Base-by-base conservation (phyloP, 768 basidiomycete species). In the Agaricus blazei region DNA sequence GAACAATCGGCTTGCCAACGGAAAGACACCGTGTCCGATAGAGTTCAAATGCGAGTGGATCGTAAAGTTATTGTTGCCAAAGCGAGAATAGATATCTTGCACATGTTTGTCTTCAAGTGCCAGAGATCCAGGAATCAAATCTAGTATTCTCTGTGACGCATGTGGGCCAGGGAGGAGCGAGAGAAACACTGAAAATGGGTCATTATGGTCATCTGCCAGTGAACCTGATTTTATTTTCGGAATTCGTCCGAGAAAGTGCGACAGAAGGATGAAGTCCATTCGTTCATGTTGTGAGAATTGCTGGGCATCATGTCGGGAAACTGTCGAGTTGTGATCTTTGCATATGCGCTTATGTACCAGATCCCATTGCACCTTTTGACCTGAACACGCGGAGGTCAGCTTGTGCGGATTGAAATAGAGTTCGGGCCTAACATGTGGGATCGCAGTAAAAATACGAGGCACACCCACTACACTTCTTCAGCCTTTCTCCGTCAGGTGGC, bases 21-120 rank as follows among this genome's bases (percentile, higher is more conserved):
- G 88, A 58, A 88, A 91, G 37, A 90, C 73, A 0, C 88, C 90
- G 69, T 90, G 85, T 0, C 81, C 90, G 62, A 85, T 72, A 1
- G 85, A 78, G 14, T 71, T 80, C 40, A 91, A 71, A 71, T 90
- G 87, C 2, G 84, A 86, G 62, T 90, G 86, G 24, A 92, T 70
- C 9, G 83, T 76, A 66, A 90, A 92, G 62, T 93, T 90, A 67
- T 92, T 93, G 71, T 90, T 92, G 41, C 81, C 81, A 60, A 88
- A 91, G 44, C 87, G 81, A 4, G 73, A 62, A 63, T 81, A 84
- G 1, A 88, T 52, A 0, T 67, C 67, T 3, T 63, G 49, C 29
- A 68, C 52, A 1, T 72, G 63, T 3, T 64, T 62, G 6, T 63
- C 63, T 11, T 65, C 52, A 26, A 79, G 79, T 12, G 65, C 58